Percentiles rank a stretch among this genome's conserved stretches.
phyloP scores from a whole-genome alignment of 306 rosid genomes.

The Oemleria cerasiformis region DNA sequence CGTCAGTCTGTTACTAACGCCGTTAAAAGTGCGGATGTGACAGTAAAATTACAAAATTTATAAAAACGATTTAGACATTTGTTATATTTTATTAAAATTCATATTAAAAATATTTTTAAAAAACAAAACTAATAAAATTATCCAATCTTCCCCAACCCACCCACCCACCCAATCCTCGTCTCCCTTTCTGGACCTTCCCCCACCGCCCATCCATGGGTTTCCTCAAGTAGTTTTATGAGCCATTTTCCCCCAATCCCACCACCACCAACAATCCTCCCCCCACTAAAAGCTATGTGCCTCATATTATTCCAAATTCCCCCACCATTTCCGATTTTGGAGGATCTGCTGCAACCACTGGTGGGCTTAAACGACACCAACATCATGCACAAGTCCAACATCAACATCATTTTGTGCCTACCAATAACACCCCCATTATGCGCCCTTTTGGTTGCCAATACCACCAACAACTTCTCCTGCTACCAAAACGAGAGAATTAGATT shows the following conservation, averaged over 20 bases:
- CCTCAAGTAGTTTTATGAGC: slow-evolving; percentile 44
- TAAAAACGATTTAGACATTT: no score
- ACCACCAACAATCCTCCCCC: slow-evolving; percentile 3
- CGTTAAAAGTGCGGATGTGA: no score
- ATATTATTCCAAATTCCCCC: slow-evolving; percentile 33
- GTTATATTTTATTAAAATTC: no score
- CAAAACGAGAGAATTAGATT: not conserved
- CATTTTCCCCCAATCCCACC: slow-evolving; percentile 38
- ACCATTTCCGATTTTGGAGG: slow-evolving; percentile 34
- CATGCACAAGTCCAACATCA: not conserved
- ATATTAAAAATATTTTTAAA: no score
- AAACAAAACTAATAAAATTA: no score
- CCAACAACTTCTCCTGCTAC: no score
- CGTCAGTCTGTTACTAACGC: no score
- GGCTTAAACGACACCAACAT: not conserved
- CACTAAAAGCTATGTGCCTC: slow-evolving; percentile 6
- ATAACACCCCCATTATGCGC: slow-evolving; percentile 15
- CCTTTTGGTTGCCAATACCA: slow-evolving; percentile 33
- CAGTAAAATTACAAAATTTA: no score
- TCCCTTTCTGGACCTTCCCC: no score
- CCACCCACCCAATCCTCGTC: no score
- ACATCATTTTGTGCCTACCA: slow-evolving; percentile 9
- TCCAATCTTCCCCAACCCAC: no score
- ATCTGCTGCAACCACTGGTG: slow-evolving; percentile 26
- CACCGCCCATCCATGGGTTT: no score